Base-by-base conservation (phyloP, 2,329 filamentous ascomycete genomes). In the Aspergillus pseudotamarii region DNA sequence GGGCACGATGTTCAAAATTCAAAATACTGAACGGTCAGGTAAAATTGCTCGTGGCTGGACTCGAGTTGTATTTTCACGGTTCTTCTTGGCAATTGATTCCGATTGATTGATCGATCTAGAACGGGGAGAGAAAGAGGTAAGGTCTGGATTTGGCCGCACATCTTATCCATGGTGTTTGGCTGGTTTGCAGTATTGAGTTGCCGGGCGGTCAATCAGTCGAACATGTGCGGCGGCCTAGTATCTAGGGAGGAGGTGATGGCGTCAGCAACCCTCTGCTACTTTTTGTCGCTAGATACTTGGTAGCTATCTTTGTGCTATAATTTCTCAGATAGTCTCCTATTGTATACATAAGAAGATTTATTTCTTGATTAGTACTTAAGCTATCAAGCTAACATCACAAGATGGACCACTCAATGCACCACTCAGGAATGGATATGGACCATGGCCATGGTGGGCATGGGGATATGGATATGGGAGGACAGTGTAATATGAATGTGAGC, bases 401-500 rank as follows among this genome's bases (percentile, higher is more conserved):
- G 8, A 34, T 57, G 30, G 56, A 54, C 16, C 26, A 30, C 45
- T 54, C 6, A 6, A 77, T 80, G 77, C 77, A 79, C 59, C 76
- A 79, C 68, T 72, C 75, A 26, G 62, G 57, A 21, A 74, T 74
- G 71, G 69, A 76, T 60, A 86, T 85, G 82, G 76, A 75, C 62
- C 78, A 81, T 66, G 71, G 73, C 50, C 73, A 80, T 65, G 38
- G 38, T 65, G 38, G 38, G 1, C 85, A 86, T 72, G 82, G 81
- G 34, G 80, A 81, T 69, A 85, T 85, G 83, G 84, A 83, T 75
- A 88, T 87, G 84, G 83, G 83, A 26, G 66, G 76, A 60, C 88
- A 89, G 84, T 97, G 94, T 86, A 94, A 84, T 79, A 97, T 97
- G 93, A 97, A 94, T 79, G 94, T 94, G 81, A 73, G 89, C 28